Evolutionary conservation across 345 rosid genomes (phyloP).

Genomic region (Balakata baccata): DNA sequence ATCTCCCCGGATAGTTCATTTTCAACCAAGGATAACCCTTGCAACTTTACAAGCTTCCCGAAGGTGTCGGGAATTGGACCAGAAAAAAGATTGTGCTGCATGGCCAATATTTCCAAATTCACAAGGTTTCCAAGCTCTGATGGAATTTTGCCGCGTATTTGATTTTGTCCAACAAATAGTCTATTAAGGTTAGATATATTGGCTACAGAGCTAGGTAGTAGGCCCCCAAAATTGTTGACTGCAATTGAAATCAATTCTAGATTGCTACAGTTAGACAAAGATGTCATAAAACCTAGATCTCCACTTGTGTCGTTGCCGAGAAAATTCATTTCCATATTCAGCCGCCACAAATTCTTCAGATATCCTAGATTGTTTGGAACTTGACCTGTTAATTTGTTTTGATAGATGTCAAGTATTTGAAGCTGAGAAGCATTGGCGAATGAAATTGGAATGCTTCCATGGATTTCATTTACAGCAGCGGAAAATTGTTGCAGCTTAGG

Average conservation of each 20-base stretch:
- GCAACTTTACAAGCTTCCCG: background rate
- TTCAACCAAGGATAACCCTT: accelerated
- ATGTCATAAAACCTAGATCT: constrained; percentile 18
- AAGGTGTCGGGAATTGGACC: constrained; percentile 6
- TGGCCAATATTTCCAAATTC: background rate
- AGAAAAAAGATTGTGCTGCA: constrained; percentile 7
- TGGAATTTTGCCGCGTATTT: background rate
- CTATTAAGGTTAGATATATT: too few relatives aligned
- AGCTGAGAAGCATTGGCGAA: too few relatives aligned
- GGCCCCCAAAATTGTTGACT: constrained; percentile 16
- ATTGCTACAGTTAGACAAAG: constrained; percentile 11
- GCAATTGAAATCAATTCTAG: accelerated
- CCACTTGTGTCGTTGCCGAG: background rate
- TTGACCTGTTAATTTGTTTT: background rate
- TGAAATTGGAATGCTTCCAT: too few relatives aligned
- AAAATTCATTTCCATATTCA: background rate
- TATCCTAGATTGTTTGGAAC: background rate
- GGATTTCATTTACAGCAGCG: too few relatives aligned
- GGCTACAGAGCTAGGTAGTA: background rate
- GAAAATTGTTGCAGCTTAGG: background rate
- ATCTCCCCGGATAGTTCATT: constrained; percentile 16
- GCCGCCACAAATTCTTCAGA: background rate
- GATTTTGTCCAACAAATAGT: too few relatives aligned
- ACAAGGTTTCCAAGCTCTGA: constrained; percentile 18
- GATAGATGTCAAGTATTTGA: too few relatives aligned